Evolutionary conservation across 805 yeast species (phyloP).

Genomic region (Jamesozyma jinghongensis): DNA sequence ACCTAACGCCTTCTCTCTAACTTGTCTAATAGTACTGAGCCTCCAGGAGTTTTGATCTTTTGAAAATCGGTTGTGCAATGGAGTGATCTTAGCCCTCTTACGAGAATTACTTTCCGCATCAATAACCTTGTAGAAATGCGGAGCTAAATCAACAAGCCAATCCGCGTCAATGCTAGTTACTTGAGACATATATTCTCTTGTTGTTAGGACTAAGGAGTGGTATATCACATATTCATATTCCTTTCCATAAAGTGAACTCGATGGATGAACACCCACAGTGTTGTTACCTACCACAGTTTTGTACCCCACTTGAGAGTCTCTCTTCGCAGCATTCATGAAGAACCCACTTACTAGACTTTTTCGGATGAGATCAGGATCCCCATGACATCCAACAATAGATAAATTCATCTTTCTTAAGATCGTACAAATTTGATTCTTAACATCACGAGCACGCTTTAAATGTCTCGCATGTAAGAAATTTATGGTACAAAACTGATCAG

Average conservation of each 20-base stretch:
- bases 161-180: conserved; percentile 71
- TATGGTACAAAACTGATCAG: conserved; percentile 31
- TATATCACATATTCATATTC: conserved; percentile 73
- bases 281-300: conserved; percentile 64
- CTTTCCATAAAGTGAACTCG: conserved; percentile 56
- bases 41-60: conserved; percentile 70
- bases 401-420: conserved; percentile 45
- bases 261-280: conserved; percentile 79
- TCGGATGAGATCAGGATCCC: conserved; percentile 48
- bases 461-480: conserved; percentile 76
- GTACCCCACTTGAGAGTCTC: conserved; percentile 65
- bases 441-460: conserved; percentile 68
- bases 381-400: conserved; percentile 42
- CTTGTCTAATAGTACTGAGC: conserved; percentile 39
- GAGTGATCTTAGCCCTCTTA: conserved; percentile 59
- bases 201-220: conserved; percentile 72
- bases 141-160: conserved; percentile 66
- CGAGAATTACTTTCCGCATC: conserved; percentile 47
- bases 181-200: conserved; percentile 87
- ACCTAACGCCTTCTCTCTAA: conserved; percentile 26
- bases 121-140: conserved; percentile 60
- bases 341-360: conserved; percentile 59
- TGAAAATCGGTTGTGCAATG: conserved; percentile 54
- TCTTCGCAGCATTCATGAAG: conserved; percentile 56
- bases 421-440: conserved; percentile 56